These are phyloP conservation scores for Mycena floridula DNA, from an alignment of 768 basidiomycete genomes.

Conservation along the genomic window DNA sequence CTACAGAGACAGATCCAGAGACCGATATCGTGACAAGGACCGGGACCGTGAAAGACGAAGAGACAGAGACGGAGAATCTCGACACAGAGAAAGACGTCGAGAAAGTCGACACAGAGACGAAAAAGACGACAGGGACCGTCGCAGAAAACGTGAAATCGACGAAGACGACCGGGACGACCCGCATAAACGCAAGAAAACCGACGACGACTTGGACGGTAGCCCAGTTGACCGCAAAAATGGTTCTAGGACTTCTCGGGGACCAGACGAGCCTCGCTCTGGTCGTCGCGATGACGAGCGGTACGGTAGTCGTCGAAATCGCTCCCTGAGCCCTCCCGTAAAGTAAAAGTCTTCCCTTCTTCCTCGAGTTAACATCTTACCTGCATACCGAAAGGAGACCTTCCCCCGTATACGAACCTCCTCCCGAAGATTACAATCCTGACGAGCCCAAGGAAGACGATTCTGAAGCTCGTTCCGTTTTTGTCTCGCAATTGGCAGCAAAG, in stretches of 20 bases:
- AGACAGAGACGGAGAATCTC: conserved; percentile 25
- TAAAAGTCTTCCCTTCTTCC: conserved; percentile 16
- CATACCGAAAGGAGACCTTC: conserved; percentile 57
- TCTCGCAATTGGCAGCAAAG: conserved; percentile 95
- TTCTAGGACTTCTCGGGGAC: conserved; percentile 50
- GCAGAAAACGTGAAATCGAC: conserved; percentile 67
- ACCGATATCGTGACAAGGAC: conserved; percentile 38
- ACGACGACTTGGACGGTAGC: conserved; percentile 32
- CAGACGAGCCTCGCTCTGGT: conserved; percentile 34
- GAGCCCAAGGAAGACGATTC: conserved; percentile 94
- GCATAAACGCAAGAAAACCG: conserved; percentile 58
- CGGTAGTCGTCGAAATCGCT: conserved; percentile 27
- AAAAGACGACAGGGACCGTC: conserved; percentile 51
- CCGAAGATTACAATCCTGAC: conserved; percentile 75
- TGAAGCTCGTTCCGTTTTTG: conserved; percentile 97
- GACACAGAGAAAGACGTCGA: conserved; percentile 42
- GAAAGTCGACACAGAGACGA: conserved; percentile 51
- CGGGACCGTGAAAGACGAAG: conserved; percentile 39
- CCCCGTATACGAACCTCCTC: conserved; percentile 61
- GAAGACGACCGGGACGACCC: conserved; percentile 43
- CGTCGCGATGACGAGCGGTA: conserved; percentile 51
- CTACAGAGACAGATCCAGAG: conserved; percentile 51
- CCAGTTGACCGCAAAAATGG: conserved; percentile 36
- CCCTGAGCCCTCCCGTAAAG: conserved; percentile 40
- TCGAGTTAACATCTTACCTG: neutral